A percentile compares a stretch with the other conserved stretches of the same genome.
Evolutionary conservation across 2,329 filamentous ascomycete genomes (phyloP).

Genomic region (Cladosporium sp.): DNA sequence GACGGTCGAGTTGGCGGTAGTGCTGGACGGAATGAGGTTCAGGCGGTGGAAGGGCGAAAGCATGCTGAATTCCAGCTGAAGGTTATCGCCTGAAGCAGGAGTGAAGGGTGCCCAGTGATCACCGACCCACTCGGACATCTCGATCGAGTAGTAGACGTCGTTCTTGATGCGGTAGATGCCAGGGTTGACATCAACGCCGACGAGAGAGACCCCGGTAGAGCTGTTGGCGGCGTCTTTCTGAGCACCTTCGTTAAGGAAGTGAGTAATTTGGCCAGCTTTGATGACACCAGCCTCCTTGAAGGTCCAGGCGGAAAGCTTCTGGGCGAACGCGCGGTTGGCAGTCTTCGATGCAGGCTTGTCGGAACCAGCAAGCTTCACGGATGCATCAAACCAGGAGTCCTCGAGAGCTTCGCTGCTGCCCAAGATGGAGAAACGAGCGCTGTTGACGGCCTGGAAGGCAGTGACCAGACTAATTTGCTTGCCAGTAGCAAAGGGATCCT

Average conservation of each 20-base stretch:
- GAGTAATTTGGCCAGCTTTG: slow-evolving; percentile 78
- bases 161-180: slow-evolving; percentile 94
- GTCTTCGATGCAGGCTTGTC: slow-evolving; percentile 61
- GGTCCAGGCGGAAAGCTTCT: slow-evolving; percentile 85
- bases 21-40: slow-evolving; percentile 57
- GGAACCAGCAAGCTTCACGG: slow-evolving; percentile 59
- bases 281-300: slow-evolving; percentile 93
- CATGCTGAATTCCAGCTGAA: slow-evolving; percentile 99
- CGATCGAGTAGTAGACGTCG: slow-evolving; percentile 85
- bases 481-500: slow-evolving; percentile 83
- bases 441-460: slow-evolving; percentile 87
- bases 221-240: slow-evolving; percentile 38
- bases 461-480: slow-evolving; percentile 83
- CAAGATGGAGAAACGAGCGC: slow-evolving; percentile 80
- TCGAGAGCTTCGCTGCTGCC: slow-evolving; percentile 85
- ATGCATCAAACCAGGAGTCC: slow-evolving; percentile 83
- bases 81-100: slow-evolving; percentile 65
- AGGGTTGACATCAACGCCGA: slow-evolving; percentile 65
- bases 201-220: slow-evolving; percentile 33
- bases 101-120: slow-evolving; percentile 74
- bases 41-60: slow-evolving; percentile 95
- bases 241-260: slow-evolving; percentile 63
- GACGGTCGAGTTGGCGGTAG: slow-evolving; percentile 66
- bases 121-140: slow-evolving; percentile 79
- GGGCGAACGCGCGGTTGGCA: slow-evolving; percentile 81